Conservation (phyloP, 2,329 filamentous ascomycete genomes). For the Sphaerulina musiva region DNA sequence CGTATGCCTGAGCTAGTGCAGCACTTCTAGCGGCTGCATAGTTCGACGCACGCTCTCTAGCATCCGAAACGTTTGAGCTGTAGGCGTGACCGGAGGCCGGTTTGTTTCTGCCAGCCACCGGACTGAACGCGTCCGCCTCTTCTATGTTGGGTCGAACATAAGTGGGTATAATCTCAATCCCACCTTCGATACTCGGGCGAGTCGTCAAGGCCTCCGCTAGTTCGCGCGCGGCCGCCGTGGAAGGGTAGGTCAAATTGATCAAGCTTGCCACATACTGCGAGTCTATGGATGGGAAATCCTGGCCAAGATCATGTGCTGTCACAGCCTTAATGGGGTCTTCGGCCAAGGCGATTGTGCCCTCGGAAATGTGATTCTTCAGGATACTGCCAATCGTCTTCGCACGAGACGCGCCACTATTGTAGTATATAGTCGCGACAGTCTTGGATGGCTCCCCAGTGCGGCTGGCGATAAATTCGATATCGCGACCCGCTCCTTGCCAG, state of each 20-base stretch:
- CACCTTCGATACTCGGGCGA: constrained; percentile 34
- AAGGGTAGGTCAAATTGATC: constrained; percentile 52
- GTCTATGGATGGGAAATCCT: constrained; percentile 50
- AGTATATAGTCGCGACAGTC: constrained; percentile 52
- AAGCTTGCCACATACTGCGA: constrained; percentile 47
- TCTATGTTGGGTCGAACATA: constrained; percentile 37
- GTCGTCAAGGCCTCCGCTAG: constrained; percentile 50
- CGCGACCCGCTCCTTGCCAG: constrained; percentile 52
- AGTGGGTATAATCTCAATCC: constrained; percentile 44
- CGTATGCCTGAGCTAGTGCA: constrained; percentile 53
- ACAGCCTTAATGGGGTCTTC: constrained; percentile 21
- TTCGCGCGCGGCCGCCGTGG: constrained; percentile 53
- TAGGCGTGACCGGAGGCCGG: not conserved
- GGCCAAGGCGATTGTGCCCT: constrained; percentile 11
- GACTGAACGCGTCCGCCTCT: not conserved
- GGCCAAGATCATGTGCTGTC: constrained; percentile 49
- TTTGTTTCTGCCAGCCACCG: not conserved
- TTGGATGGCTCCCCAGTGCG: constrained; percentile 44
- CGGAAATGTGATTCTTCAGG: constrained; percentile 35
- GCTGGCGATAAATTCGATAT: constrained; percentile 56
- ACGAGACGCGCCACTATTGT: constrained; percentile 52
- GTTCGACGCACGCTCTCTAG: constrained; percentile 18
- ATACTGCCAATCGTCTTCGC: constrained; percentile 51
- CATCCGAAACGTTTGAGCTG: constrained; percentile 10
- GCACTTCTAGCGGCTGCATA: constrained; percentile 44